phyloP scores from a whole-genome alignment of 148 eudicot species.

The Rhododendron ovatum region DNA sequence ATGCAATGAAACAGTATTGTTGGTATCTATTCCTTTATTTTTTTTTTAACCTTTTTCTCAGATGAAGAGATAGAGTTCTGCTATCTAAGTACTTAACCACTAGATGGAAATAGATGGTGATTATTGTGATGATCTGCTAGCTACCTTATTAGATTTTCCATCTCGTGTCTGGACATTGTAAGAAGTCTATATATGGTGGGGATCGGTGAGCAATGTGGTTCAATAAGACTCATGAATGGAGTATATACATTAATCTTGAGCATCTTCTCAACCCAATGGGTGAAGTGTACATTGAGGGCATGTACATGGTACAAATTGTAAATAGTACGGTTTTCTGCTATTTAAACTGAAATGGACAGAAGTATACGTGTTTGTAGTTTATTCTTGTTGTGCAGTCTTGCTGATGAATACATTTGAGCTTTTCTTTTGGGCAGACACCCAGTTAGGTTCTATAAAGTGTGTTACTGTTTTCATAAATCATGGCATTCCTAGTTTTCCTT shows the following conservation, averaged over 20 bases:
- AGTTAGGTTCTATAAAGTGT: background rate
- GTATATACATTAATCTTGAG: background rate
- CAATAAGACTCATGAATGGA: background rate
- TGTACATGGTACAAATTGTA: background rate
- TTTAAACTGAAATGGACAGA: background rate
- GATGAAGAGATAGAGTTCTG: background rate
- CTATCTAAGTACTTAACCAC: background rate
- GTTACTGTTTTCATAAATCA: background rate
- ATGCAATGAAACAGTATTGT: background rate
- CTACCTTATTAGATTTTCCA: background rate
- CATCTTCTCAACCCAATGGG: background rate
- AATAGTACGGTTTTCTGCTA: background rate
- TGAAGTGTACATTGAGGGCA: background rate
- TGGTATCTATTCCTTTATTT: background rate
- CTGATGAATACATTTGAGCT: background rate
- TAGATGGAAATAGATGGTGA: background rate
- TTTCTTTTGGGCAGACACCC: background rate
- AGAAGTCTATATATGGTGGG: background rate
- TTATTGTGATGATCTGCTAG: background rate
- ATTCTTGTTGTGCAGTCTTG: background rate
- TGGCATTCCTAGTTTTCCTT: background rate
- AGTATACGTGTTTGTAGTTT: background rate
- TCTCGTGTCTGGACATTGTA: background rate
- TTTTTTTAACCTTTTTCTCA: background rate
- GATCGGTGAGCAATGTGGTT: background rate